Evolutionary conservation across 352 stramenopile genomes (phyloP), one percentile per base, ranked within the genome.

Genomic region (Globisporangium radiosum): DNA sequence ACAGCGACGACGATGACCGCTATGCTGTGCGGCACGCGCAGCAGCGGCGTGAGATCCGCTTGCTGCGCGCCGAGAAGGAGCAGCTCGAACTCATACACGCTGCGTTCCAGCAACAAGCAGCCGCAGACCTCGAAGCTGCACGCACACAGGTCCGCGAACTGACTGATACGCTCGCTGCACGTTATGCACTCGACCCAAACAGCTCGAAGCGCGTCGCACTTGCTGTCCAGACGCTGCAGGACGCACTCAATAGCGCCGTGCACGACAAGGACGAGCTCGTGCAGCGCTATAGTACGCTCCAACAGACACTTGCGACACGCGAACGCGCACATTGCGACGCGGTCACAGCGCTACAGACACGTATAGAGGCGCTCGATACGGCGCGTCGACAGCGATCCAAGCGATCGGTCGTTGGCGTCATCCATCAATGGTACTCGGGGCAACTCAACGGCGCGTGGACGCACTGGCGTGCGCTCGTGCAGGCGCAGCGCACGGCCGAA

Each of bases 201-300:
- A 75, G 70, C 45, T 52, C 69, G 3, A 79, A 87, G 49, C 68
- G 79, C 17, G 70, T 78, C 37, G 75, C 78, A 10, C 48, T 86
- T 19, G 72, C 81, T 0, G 72, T 81, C 7, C 66, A 76, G 19
- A 78, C 70, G 17, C 65, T 88, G 48, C 73, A 88, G 37, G 67
- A 88, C 13, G 69, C 81, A 33, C 70, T 94, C 25, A 75, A 90
- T 7, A 69, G 74, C 14, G 68, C 73, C 2, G 54, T 87, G 38
- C 57, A 76, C 14, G 80, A 90, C 50, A 89, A 92, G 52, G 80
- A 90, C n/a, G 76, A 86, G 58, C 62, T 94, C 11, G 63, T 59
- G 4, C 59, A 79, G 14, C 60, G 73, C 8, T 77, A 79, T 53
- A 63, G 56, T 0, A 62, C 71, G 43, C 68, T 88, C 1, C 70